These are phyloP conservation scores for Ophiocordyceps australis DNA, from an alignment of 2,329 filamentous ascomycete genomes.

Conservation along the genomic window DNA sequence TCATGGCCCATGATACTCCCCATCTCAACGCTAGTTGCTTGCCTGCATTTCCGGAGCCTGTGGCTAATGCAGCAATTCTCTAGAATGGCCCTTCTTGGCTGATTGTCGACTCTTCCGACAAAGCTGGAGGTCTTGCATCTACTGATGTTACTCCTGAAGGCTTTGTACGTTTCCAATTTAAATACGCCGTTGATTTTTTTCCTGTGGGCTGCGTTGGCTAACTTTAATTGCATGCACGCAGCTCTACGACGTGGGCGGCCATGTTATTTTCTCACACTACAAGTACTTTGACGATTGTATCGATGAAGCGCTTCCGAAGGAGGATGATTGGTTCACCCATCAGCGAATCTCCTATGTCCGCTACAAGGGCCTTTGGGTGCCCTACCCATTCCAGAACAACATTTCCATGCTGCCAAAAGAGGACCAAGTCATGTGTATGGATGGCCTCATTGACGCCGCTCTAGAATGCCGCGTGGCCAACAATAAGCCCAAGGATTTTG, in stretches of 20 bases:
- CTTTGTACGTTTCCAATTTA: conserved; percentile 88
- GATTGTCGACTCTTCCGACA: conserved; percentile 84
- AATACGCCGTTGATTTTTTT: too few relatives aligned
- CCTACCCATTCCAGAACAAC: conserved; percentile 99
- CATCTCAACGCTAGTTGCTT: too few relatives aligned
- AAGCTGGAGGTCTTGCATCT: conserved; percentile 84
- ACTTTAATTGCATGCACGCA: conserved; percentile 17
- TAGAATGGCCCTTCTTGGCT: conserved; percentile 89
- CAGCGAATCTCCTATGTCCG: conserved; percentile 98
- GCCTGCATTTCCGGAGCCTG: conserved; percentile 8
- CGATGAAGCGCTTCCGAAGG: conserved; percentile 85
- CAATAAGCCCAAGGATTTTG: conserved; percentile 90
- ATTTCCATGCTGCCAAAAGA: conserved; percentile 96
- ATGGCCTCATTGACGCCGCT: conserved; percentile 90
- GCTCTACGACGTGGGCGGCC: conserved; percentile 96
- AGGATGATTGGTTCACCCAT: conserved; percentile 93
- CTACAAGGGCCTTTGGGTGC: conserved; percentile 91
- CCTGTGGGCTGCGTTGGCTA: conserved; percentile 1
- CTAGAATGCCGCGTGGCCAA: conserved; percentile 71
- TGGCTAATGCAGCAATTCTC: conserved; percentile 3
- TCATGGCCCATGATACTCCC: too few relatives aligned
- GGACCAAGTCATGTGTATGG: conserved; percentile 85
- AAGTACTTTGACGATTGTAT: conserved; percentile 99
- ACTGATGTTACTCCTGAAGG: conserved; percentile 92
- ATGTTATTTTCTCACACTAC: conserved; percentile 99